Evolutionary conservation across 1,139 yeast genomes (phyloP).

Genomic region (Nadsonia commutata): DNA sequence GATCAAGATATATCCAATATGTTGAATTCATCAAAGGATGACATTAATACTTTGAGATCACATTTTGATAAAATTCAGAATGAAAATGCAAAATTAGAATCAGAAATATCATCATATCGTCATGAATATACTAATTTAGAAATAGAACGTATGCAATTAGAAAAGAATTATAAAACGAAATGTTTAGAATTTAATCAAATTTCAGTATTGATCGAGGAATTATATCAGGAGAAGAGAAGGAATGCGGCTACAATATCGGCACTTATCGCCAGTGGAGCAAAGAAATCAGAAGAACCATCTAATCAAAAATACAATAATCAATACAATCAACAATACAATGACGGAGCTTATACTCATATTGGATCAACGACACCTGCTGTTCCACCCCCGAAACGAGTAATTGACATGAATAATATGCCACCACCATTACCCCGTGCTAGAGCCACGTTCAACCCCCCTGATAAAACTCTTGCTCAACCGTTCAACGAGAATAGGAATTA

Average conservation of each 20-base stretch:
- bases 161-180: not conserved
- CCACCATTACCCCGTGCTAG: too few species aligned
- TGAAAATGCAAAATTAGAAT: not conserved
- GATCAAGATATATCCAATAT: not conserved
- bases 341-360: not conserved
- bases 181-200: not conserved
- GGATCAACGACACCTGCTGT: not conserved
- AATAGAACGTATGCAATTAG: not conserved
- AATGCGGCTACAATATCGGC: not conserved
- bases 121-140: not conserved
- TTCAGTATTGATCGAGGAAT: not conserved
- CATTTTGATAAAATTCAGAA: too few species aligned
- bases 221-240: not conserved
- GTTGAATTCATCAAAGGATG: not conserved
- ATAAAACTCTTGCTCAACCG: too few species aligned
- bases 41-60: not conserved
- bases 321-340: not conserved
- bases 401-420: too few species aligned
- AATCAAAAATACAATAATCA: not conserved
- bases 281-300: not conserved
- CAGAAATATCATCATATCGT: not conserved
- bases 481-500: too few species aligned
- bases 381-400: not conserved
- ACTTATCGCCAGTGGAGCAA: not conserved
- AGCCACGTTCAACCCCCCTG: too few species aligned